Base-by-base conservation (phyloP, 2,329 filamentous ascomycete species). In the Hortaea sp. region DNA sequence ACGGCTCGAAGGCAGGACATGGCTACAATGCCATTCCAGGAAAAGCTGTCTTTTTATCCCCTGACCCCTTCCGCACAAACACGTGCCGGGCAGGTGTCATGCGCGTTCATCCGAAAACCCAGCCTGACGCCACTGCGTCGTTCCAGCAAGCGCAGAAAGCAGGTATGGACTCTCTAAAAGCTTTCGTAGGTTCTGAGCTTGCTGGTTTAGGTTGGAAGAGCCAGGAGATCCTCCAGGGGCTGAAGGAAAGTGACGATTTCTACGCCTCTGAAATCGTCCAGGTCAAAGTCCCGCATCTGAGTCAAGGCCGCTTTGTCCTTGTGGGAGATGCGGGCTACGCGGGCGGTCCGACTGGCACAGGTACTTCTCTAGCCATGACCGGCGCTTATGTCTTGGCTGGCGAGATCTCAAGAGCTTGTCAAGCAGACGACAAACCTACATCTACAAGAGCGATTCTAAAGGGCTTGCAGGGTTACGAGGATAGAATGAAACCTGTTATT, bases 291-390 rank as follows among this genome's bases (percentile, higher is more conserved):
- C 53, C 61, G 7, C 55, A 30, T 6, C 59, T 66, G 43, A 52
- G 50, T 41, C 63, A 60, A 30, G 61, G 60, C 9, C 55, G 64
- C 7, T 61, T 69, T 10, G 66, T 64, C 3, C 55, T 70, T 7
- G 58, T 70, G 39, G 67, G 67, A 5, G 68, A 71, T 51, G 67
- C 68, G 3, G 68, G 62, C 1, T 64, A 67, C 48, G 60, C 61
- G 4, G 44, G 60, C 0, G 61, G 64, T 1, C 55, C 62, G 2
- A 67, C 57, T 0, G 69, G 64, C 6, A 51, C 59, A 53, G 61
- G 62, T 1, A 63, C 62, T 0, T 61, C 57, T 2, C 48, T 63
- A 1, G 61, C 61, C 6, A 42, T 64, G 5, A 54, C 51, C 10
- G 62, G 61, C 20, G 61, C 60, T 0, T 62, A 63, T 43, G 49